Base-by-base conservation (phyloP, 345 rosid species). In the Mangifera indica region DNA sequence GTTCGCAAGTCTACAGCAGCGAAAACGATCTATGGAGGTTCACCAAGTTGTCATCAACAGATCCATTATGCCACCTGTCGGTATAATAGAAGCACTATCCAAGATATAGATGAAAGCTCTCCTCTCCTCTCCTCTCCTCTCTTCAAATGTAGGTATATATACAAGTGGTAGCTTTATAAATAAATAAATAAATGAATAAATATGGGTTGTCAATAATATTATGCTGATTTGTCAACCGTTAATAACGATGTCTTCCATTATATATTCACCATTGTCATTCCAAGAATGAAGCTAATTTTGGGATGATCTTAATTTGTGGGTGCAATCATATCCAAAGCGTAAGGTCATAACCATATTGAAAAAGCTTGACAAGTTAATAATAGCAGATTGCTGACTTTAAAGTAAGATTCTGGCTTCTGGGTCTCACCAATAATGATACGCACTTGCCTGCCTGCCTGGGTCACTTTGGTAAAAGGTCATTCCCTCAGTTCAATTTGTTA, bases 11-110 rank as follows among this genome's bases (percentile, higher is more conserved):
- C 32, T 72, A 67, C 14, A 63, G 66, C 71, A 54, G 29, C 67
- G 85, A 91, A 75, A 84, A 74, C 44, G 91, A 90, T 76, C 72
- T 86, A 22, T 90, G 93, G 97, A 86, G 77, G 79, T 84, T 93
- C 81, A 75, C 89, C 29, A 86, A 86, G 60, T 83, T 86, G 12
- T 83, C 95, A 7, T 82, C 88, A 75, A 77, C 83, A n/a, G 87
- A 85, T 70, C 91, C 91, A 45, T 78, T 89, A 74, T 77, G 90
- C 85, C 91, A 91, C 81, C 72, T 91, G 76, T 89, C 93, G 20
- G 96, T 86, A 72, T 93, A 79, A 84, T 61, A 53, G 18, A 66
- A 54, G 70, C 44, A 40, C 4, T n/a, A 29, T 59, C 56, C 3
- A 3, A 21, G 7, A 60, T 53, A 78, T 40, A 45, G 68, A 72